A percentile compares a stretch with the other conserved stretches of the same genome.
Conservation (phyloP, 2,329 filamentous ascomycete species). For the Cordyceps cateniannulata region DNA sequence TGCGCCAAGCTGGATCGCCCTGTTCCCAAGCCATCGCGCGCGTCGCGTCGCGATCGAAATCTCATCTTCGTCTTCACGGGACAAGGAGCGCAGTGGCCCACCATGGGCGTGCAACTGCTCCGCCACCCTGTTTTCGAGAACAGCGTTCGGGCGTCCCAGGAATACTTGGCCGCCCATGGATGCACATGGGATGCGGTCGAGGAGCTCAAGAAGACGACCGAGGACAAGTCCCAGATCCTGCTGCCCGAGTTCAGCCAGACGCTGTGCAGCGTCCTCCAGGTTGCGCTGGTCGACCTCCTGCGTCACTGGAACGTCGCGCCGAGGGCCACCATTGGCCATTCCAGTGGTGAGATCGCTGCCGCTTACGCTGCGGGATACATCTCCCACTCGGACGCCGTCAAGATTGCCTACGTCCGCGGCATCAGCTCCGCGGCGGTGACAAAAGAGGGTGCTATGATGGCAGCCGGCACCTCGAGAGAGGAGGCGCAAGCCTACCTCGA, state of each 20-base stretch:
- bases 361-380: constrained; percentile 19
- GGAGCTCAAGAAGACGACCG: neutral
- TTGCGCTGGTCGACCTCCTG: constrained; percentile 30
- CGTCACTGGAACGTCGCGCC: constrained; percentile 21
- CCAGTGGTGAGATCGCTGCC: constrained; percentile 29
- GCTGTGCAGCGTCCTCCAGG: constrained; percentile 33
- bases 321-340: constrained; percentile 25
- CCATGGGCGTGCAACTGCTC: constrained; percentile 25
- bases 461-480: constrained; percentile 9
- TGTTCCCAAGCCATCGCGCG: neutral
- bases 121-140: constrained; percentile 15
- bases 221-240: neutral
- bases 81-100: constrained; percentile 27
- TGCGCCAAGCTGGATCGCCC: neutral
- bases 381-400: constrained; percentile 19
- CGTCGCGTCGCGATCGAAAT: neutral
- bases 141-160: constrained; percentile 1
- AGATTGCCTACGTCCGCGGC: constrained; percentile 19
- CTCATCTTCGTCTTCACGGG: constrained; percentile 25
- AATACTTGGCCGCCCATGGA: neutral
- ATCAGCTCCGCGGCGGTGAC: neutral
- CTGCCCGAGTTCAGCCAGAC: constrained; percentile 23
- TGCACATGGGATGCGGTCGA: constrained; percentile 1
- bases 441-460: neutral
- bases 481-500: neutral